Percentiles rank a stretch among this genome's conserved stretches.
phyloP scores from a whole-genome alignment of 1,284 basidiomycete genomes.

The Sphagnurus paluster region DNA sequence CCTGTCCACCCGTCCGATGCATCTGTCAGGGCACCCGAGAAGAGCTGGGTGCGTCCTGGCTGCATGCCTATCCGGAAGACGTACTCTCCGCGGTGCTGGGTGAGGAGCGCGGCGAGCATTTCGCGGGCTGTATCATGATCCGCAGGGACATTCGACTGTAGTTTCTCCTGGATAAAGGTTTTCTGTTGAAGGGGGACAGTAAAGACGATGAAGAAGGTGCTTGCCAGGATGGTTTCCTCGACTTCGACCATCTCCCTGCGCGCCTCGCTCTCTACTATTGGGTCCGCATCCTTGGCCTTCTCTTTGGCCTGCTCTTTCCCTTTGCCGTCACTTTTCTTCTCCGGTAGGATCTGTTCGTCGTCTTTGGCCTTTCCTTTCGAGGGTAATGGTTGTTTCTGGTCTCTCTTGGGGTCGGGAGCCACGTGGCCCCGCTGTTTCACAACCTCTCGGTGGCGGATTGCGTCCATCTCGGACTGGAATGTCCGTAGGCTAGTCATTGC shows the following conservation, averaged over 20 bases:
- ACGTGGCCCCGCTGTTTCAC: slow-evolving; percentile 57
- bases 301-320: too few species aligned
- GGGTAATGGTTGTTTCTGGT: slow-evolving; percentile 37
- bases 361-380: slow-evolving; percentile 37
- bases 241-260: slow-evolving; percentile 41
- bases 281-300: too few species aligned
- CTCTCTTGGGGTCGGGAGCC: slow-evolving; percentile 26
- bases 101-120: slow-evolving; percentile 63
- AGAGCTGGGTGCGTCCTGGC: slow-evolving; percentile 55
- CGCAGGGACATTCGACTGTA: slow-evolving; percentile 44
- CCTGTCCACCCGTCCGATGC: slow-evolving; percentile 57
- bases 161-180: slow-evolving; percentile 37
- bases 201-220: slow-evolving; percentile 12
- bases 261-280: too few species aligned
- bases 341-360: too few species aligned
- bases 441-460: slow-evolving; percentile 65
- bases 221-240: slow-evolving; percentile 62
- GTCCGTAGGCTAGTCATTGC: slow-evolving; percentile 63
- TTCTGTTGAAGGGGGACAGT: background rate
- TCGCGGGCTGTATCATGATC: slow-evolving; percentile 59
- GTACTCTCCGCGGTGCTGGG: slow-evolving; percentile 66
- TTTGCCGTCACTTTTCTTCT: too few species aligned
- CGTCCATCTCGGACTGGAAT: slow-evolving; percentile 77
- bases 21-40: slow-evolving; percentile 48
- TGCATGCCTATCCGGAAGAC: slow-evolving; percentile 67